Evolutionary conservation across 148 eudicot species (phyloP).

Genomic region (Silene conica): DNA sequence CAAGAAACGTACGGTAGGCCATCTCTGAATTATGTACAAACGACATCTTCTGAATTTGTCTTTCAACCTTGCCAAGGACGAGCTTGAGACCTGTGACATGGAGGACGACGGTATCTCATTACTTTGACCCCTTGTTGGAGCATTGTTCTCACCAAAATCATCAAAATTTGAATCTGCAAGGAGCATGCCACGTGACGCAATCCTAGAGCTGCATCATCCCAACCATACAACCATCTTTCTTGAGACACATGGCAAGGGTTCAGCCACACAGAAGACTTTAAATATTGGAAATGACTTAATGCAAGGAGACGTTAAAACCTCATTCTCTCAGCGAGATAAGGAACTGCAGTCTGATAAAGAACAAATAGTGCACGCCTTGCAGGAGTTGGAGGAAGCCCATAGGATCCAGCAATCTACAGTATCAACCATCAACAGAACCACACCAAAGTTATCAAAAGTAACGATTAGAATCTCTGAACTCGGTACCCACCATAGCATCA

Average conservation of each 20-base stretch:
- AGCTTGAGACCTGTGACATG: constrained; percentile 34
- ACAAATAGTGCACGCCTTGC: constrained; percentile 92
- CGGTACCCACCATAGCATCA: not conserved
- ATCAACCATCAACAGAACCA: constrained; percentile 10
- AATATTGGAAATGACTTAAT: not conserved
- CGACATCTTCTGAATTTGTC: constrained; percentile 48
- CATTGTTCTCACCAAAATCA: constrained; percentile 30
- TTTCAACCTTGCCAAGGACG: constrained; percentile 52
- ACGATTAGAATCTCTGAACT: not conserved
- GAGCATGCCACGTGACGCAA: constrained; percentile 82
- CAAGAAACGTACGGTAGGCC: constrained; percentile 69
- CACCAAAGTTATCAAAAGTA: not conserved
- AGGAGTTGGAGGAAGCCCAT: constrained; percentile 93
- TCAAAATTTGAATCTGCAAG: constrained; percentile 61
- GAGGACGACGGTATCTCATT: constrained; percentile 42
- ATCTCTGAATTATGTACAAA: constrained; percentile 51
- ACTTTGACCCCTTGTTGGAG: constrained; percentile 33
- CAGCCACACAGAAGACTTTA: not conserved
- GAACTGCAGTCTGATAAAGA: constrained; percentile 88
- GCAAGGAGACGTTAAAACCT: constrained; percentile 40
- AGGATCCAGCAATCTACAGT: constrained; percentile 82
- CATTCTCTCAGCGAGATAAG: constrained; percentile 89
- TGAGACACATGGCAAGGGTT: constrained; percentile 1
- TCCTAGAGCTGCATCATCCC: constrained; percentile 62
- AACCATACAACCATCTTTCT: constrained; percentile 9